A percentile compares a stretch with the other conserved stretches of the same genome.
Evolutionary conservation across 768 basidiomycete genomes (phyloP).

Genomic region (Agaricus subrufescens): DNA sequence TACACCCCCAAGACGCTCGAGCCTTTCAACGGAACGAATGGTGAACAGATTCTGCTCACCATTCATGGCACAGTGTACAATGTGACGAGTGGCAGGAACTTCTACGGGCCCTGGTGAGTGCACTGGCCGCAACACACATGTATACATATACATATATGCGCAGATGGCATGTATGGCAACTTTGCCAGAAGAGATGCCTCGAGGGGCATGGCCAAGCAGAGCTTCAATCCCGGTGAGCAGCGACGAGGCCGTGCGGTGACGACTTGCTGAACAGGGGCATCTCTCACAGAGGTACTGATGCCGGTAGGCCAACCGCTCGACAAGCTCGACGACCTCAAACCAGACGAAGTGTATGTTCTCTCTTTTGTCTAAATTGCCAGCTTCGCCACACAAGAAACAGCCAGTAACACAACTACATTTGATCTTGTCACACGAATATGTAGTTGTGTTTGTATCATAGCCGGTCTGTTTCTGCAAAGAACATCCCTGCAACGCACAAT

Average conservation of each 20-base stretch:
- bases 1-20: slow-evolving; percentile 77
- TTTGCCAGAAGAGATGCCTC: slow-evolving; percentile 97
- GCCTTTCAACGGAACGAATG: slow-evolving; percentile 60
- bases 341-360: slow-evolving; percentile 73
- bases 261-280: not conserved
- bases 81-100: slow-evolving; percentile 81
- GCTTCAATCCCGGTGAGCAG: slow-evolving; percentile 79
- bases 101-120: slow-evolving; percentile 91
- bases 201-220: slow-evolving; percentile 96
- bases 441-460: slow-evolving; percentile 66
- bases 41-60: slow-evolving; percentile 72
- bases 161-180: slow-evolving; percentile 95
- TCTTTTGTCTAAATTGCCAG: too few species aligned
- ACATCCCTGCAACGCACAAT: slow-evolving; percentile 82
- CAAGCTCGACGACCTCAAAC: slow-evolving; percentile 70
- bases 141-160: not conserved
- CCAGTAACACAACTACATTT: slow-evolving; percentile 92
- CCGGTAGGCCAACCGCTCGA: slow-evolving; percentile 84
- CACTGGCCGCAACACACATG: not conserved
- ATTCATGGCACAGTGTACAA: slow-evolving; percentile 91
- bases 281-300: slow-evolving; percentile 76
- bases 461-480: slow-evolving; percentile 38
- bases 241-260: not conserved
- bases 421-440: slow-evolving; percentile 79
- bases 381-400: slow-evolving; percentile 92